A percentile compares a stretch with the other conserved stretches of the same genome.
These are phyloP conservation scores for Baudoinia panamericana DNA, from an alignment of 495 filamentous ascomycete species.

Conservation along the genomic window DNA sequence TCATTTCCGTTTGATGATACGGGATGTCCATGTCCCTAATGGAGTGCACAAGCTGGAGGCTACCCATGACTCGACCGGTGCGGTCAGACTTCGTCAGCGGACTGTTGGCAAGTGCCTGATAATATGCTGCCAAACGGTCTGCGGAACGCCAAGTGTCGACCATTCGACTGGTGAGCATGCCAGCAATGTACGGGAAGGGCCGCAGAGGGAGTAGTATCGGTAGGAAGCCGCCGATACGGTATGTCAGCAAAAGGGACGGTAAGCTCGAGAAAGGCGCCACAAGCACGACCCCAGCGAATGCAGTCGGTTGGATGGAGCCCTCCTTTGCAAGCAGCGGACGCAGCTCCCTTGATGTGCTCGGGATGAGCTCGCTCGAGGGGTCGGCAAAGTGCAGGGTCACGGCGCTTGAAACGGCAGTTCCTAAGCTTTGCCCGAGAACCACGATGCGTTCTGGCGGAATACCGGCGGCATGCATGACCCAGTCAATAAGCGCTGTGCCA, in stretches of 20 bases:
- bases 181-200: conserved; percentile 38
- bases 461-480: conserved; percentile 49
- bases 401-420: conserved; percentile 67
- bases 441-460: conserved; percentile 61
- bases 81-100: conserved; percentile 27
- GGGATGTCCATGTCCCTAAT: conserved; percentile 26
- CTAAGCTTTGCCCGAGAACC: conserved; percentile 77
- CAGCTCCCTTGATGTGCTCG: background rate
- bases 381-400: conserved; percentile 54
- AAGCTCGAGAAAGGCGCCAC: conserved; percentile 68
- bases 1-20: conserved; percentile 23
- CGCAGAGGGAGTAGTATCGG: conserved; percentile 66
- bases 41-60: conserved; percentile 26
- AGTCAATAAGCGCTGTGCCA: conserved; percentile 55
- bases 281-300: conserved; percentile 59
- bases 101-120: conserved; percentile 27
- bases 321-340: background rate
- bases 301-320: conserved; percentile 10
- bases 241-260: conserved; percentile 55
- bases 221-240: conserved; percentile 58
- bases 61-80: conserved; percentile 23
- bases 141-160: conserved; percentile 46
- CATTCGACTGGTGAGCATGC: conserved; percentile 35
- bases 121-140: conserved; percentile 31
- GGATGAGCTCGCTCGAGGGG: conserved; percentile 12